Evolutionary conservation across 225 moss, liverwort and hornwort genomes (phyloP), one percentile per base, ranked within the genome.

Genomic region (Marchantia polymorpha): DNA sequence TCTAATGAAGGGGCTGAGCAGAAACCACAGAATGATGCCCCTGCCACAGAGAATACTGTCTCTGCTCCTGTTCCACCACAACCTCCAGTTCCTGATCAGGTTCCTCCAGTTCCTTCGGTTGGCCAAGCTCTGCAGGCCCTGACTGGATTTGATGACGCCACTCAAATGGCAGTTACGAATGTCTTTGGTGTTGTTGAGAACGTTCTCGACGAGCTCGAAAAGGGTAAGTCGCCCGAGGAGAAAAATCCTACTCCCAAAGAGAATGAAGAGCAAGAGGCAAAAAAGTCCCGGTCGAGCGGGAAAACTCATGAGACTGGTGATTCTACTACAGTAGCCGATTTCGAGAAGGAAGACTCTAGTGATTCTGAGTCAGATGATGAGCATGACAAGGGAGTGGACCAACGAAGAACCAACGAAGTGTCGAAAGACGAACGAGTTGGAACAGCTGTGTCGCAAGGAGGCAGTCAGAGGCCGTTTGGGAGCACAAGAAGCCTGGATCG

Each of bases 161-260:
- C 97, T 52, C 94, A 99, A 86, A 95, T 99, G 89, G 97, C 97
- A 83, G 94, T 99, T 30, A 99, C 94, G 13, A 95, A 99, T 88
- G 94, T 99, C 22, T 99, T 99, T 85, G 97, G 97, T 73, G 94
- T 99, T 67, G 88, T 89, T 64, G 94, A 99, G 85, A 85, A 80
- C 76, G 78, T 99, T 86, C 82, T 99, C 60, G 94, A 99, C 85
- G 88, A 93, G 83, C 12, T 99, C 14, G 97, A 99, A 74, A 85
- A 86, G 64, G 85, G 87, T 58, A 59, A 81, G 61, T 64, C 69
- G 0, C n/a, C 77, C 20, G 27, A 58, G 25, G 82, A 69, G n/a
- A 48, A 72, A 8, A 68, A 69, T 22, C 29, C 19, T 7, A 50
- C 73, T 49, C 26, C 49, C 8, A 15, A 26, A 39, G 19, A 10